These are phyloP conservation scores for Oidium heveae DNA, from an alignment of 2,329 filamentous ascomycete species.

Conservation along the genomic window DNA sequence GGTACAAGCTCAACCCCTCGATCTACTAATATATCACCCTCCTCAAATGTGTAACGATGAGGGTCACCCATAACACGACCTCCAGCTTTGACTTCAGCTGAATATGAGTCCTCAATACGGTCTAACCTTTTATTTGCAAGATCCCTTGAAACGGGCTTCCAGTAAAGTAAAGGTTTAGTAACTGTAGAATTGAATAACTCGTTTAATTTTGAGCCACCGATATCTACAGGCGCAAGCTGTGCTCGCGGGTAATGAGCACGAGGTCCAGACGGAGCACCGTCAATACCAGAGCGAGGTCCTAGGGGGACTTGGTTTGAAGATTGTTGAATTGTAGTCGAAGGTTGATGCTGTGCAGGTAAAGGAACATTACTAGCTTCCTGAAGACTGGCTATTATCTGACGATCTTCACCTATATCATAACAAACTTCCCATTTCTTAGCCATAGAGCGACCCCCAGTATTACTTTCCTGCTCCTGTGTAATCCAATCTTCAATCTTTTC, in stretches of 20 bases:
- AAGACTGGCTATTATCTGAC: slow-evolving; percentile 28
- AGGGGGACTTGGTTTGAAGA: slow-evolving; percentile 10
- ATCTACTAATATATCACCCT: slow-evolving; percentile 40
- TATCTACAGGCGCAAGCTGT: slow-evolving; percentile 1
- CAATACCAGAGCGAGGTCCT: slow-evolving; percentile 7
- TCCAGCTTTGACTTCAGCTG: slow-evolving; percentile 15
- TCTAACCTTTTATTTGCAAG: slow-evolving; percentile 40
- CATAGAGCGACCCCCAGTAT: slow-evolving; percentile 19
- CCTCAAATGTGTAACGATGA: slow-evolving; percentile 47
- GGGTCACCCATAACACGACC: slow-evolving; percentile 18
- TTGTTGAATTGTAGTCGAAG: slow-evolving; percentile 4
- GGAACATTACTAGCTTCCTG: slow-evolving; percentile 18
- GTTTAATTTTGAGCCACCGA: slow-evolving; percentile 18
- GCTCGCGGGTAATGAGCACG: slow-evolving; percentile 1
- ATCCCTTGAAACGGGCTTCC: slow-evolving; percentile 33
- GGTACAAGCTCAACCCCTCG: slow-evolving; percentile 45
- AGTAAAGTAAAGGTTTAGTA: slow-evolving; percentile 39
- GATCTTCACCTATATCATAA: slow-evolving; percentile 34
- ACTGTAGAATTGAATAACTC: slow-evolving; percentile 32
- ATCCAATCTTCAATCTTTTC: slow-evolving; percentile 54
- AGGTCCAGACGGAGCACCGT: slow-evolving; percentile 14
- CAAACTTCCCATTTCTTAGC: slow-evolving; percentile 42
- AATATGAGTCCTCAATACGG: slow-evolving; percentile 22
- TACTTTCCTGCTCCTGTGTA: slow-evolving; percentile 30
- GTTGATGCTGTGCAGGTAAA: slow-evolving; percentile 8